These are phyloP conservation scores for Microdochium nivale DNA, from an alignment of 2,329 filamentous ascomycete species.

Conservation along the genomic window DNA sequence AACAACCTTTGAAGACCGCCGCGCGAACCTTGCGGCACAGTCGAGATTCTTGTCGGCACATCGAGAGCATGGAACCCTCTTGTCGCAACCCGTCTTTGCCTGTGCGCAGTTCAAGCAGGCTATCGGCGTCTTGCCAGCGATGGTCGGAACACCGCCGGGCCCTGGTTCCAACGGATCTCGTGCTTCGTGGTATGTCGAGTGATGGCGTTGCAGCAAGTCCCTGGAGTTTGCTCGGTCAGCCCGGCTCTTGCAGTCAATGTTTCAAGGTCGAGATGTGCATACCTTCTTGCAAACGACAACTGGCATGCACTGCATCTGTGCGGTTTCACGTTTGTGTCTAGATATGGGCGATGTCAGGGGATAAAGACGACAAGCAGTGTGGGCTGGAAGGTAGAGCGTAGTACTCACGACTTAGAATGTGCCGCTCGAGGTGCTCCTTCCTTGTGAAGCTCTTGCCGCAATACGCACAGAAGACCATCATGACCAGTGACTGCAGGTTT, in stretches of 20 bases:
- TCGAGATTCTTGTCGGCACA: conserved; percentile 39
- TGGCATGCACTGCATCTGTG: conserved; percentile 39
- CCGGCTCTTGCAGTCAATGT: conserved; percentile 3
- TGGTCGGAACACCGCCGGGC: conserved; percentile 31
- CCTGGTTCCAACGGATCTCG: conserved; percentile 35
- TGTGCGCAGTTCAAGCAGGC: conserved; percentile 40
- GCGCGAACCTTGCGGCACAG: conserved; percentile 39
- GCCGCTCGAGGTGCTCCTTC: conserved; percentile 48
- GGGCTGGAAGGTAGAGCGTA: neutral
- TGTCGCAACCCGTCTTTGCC: conserved; percentile 43
- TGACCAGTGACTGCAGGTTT: neutral
- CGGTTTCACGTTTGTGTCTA: conserved; percentile 49
- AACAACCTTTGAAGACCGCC: conserved; percentile 39
- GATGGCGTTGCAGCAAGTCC: conserved; percentile 41
- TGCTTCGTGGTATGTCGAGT: conserved; percentile 41
- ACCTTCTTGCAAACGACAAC: conserved; percentile 41
- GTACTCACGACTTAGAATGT: conserved; percentile 41
- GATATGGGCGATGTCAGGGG: no score
- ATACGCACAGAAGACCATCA: conserved; percentile 39
- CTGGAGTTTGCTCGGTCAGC: conserved; percentile 19
- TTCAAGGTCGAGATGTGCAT: conserved; percentile 7
- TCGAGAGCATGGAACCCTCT: conserved; percentile 37
- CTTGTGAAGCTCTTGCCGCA: conserved; percentile 46
- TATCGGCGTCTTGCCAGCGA: conserved; percentile 32
- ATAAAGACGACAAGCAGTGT: neutral